These are phyloP conservation scores for Eragrostis tef DNA, from an alignment of 202 grass and related monocot genomes.

Conservation along the genomic window DNA sequence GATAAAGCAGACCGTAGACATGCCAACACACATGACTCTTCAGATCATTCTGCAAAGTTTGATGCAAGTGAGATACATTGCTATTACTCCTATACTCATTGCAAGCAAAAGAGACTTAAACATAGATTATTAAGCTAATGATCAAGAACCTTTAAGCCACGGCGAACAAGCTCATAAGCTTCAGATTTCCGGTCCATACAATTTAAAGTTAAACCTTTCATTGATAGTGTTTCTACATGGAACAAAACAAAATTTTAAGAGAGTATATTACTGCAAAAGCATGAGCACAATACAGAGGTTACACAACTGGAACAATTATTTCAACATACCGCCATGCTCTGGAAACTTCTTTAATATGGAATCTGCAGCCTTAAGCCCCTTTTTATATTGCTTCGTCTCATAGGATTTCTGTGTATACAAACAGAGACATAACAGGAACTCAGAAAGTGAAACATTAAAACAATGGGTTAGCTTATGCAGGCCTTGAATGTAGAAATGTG, in stretches of 20 bases:
- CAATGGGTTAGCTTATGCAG: neutral
- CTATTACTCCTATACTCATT: constrained; percentile 5
- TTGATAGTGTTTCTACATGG: constrained; percentile 93
- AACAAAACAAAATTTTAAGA: constrained; percentile 21
- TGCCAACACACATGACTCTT: constrained; percentile 99
- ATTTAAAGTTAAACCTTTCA: constrained; percentile 98
- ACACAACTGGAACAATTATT: constrained; percentile 28
- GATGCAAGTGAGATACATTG: constrained; percentile 25
- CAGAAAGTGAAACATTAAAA: neutral
- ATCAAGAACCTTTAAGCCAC: constrained; percentile 83
- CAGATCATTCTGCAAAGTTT: constrained; percentile 85
- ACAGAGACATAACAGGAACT: constrained; percentile 43
- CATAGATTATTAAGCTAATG: constrained; percentile 11
- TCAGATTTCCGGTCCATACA: constrained; percentile 98
- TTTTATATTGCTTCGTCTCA: constrained; percentile 99
- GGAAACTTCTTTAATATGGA: constrained; percentile 98
- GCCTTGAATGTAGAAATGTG: neutral
- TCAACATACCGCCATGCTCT: constrained; percentile 90
- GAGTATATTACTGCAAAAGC: constrained; percentile 8
- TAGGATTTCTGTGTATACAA: constrained; percentile 86
- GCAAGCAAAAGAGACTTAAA: constrained; percentile 24
- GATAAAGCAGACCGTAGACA: constrained; percentile 97
- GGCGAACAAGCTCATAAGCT: constrained; percentile 98
- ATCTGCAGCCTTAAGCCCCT: constrained; percentile 95
- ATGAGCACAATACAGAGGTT: constrained; percentile 18